Evolutionary conservation across 2,329 filamentous ascomycete species (phyloP).

Genomic region (Rasamsonia emersonii): DNA sequence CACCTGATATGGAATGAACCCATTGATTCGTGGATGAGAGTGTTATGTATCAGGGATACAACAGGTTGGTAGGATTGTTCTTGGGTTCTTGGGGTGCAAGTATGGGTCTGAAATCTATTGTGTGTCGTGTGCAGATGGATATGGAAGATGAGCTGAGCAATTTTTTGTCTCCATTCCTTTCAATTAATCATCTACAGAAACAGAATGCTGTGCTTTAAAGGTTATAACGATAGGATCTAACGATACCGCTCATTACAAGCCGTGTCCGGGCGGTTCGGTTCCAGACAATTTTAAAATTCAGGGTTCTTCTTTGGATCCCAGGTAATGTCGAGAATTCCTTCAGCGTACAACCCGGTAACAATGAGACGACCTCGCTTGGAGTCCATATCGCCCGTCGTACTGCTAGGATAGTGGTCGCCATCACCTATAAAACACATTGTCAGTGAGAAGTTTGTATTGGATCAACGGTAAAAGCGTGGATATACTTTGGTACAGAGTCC

Average conservation of each 20-base stretch:
- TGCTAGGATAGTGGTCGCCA: slow-evolving; percentile 10
- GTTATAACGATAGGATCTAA: not conserved
- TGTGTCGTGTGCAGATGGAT: too few relatives aligned
- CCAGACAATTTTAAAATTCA: not conserved
- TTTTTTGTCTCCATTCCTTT: too few relatives aligned
- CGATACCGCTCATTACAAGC: slow-evolving; percentile 1
- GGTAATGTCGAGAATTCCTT: slow-evolving; percentile 12
- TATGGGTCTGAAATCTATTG: too few relatives aligned
- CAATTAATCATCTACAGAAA: too few relatives aligned
- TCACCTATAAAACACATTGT: slow-evolving; percentile 10
- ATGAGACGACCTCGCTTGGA: slow-evolving; percentile 12
- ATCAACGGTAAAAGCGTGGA: not conserved
- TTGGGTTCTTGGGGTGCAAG: too few relatives aligned
- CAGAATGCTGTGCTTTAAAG: too few relatives aligned
- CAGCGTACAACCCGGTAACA: slow-evolving; percentile 10
- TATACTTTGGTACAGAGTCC: slow-evolving; percentile 10
- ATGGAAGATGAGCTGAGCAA: too few relatives aligned
- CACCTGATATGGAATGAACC: too few relatives aligned
- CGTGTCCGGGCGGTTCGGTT: not conserved
- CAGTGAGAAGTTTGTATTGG: not conserved
- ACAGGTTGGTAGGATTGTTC: too few relatives aligned
- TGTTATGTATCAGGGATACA: too few relatives aligned
- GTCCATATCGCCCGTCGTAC: slow-evolving; percentile 11
- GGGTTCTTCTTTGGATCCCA: slow-evolving; percentile 10
- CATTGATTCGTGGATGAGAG: too few relatives aligned